Base-by-base conservation (phyloP, 2,329 filamentous ascomycete species). In the Hortaea sp. region DNA sequence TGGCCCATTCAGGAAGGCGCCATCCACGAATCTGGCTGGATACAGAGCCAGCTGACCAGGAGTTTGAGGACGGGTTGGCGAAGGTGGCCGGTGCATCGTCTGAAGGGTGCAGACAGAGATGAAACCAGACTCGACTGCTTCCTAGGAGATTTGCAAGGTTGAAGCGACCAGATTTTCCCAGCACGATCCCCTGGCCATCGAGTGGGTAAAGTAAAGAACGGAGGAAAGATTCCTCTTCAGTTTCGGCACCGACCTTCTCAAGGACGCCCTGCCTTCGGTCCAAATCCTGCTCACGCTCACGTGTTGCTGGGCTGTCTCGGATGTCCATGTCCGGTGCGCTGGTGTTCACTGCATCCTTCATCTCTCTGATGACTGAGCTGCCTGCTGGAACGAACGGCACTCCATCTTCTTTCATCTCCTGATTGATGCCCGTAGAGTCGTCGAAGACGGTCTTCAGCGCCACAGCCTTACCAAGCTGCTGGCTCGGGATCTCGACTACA, bases 391-490 rank as follows among this genome's bases (percentile, higher is more conserved):
- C 69, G 2, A 94, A 76, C n/a, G 85, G 77, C 1, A 98, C 78
- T 7, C 92, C 92, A 55, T 98, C 92, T 51, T 90, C 84, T 60
- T 90, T 94, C 89, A 98, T 97, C 70, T 98, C 92, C 0, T 84
- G 77, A 57, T 97, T 97, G 69, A 98, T 95, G 43, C 92, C 92
- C 13, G 83, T 73, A n/a, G 74, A 79, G 57, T 97, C 92, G 55
- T 98, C 90, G 57, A 98, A 98, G 32, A 97, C 79, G 10, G 86
- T 87, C 35, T 88, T 85, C 70, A 98, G 80, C 9, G 86, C 81
- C n/a, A 94, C 68, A 0, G 90, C 92, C 66, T 92, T 95, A 48
- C 85, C 88, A 0, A 98, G 73, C 1, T 78, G 75, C 29, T 86
- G 81, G 52, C 82, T 79, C 0, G 92, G 88, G 6, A 97, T 76